Evolutionary conservation across 2,329 filamentous ascomycete species (phyloP), one percentile per base, ranked within the genome.

Genomic region (Exophiala mesophila): DNA sequence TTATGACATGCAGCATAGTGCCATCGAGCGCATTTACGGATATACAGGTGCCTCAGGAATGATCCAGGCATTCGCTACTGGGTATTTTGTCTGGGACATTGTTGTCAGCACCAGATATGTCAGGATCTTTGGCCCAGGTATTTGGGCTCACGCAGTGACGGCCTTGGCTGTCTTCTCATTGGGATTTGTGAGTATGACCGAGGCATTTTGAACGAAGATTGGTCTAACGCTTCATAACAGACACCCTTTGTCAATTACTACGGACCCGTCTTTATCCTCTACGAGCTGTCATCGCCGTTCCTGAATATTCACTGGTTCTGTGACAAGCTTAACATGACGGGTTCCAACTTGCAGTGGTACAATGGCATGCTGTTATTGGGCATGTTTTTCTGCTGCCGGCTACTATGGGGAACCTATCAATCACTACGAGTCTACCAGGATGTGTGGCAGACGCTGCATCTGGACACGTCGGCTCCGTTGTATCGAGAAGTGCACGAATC

Each of bases 241-340:
- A 70, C 78, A 50, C 79, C 79, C 2, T 82, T 82, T 57, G 65
- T 80, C 47, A 80, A 81, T 61, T 82, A 72, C 67, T 83, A 82
- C 60, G 75, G 70, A 13, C 75, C 78, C 1, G 73, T 72, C 4
- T 83, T 83, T 64, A 78, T 83, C 55, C 76, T 83, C 53, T 83
- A 82, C 65, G 79, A 83, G 58, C 74, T 83, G 51, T 80, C 76
- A 29, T 75, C 72, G 48, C 79, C 79, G 6, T 82, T 82, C 60
- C 69, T 82, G 49, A 83, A 83, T 61, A 74, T 82, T 58, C 79
- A 83, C 66, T 83, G 79, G 79, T 82, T 83, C 67, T 77, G 77
- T 57, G 79, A 83, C 59, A 83, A 83, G 63, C 67, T 82, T 59
- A 72, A 75, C 59, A 73, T 81, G 64, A 83, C 79, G 3, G 79